These are phyloP conservation scores for Dactylellina sp. DNA, from an alignment of 2,329 filamentous ascomycete genomes.

Conservation along the genomic window DNA sequence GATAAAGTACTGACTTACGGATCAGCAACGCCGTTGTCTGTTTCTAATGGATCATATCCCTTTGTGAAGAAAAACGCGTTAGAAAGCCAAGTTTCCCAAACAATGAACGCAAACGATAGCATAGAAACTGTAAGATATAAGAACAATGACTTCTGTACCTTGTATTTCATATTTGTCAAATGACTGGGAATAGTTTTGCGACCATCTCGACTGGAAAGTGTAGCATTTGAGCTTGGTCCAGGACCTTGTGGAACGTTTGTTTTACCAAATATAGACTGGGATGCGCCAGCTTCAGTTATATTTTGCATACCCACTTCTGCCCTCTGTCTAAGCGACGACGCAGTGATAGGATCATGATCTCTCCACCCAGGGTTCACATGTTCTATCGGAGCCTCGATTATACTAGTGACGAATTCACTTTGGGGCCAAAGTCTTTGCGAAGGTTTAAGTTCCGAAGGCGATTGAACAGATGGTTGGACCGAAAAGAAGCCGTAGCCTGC, in stretches of 20 bases:
- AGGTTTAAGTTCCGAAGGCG: slow-evolving; percentile 40
- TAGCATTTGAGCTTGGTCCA: not conserved
- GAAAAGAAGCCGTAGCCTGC: slow-evolving; percentile 48
- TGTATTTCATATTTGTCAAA: slow-evolving; percentile 53
- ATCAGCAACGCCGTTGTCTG: slow-evolving; percentile 10
- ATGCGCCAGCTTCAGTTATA: slow-evolving; percentile 17
- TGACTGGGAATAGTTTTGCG: slow-evolving; percentile 49
- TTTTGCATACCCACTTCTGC: slow-evolving; percentile 49
- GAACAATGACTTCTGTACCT: slow-evolving; percentile 2
- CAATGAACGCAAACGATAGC: not conserved
- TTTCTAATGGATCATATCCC: slow-evolving; percentile 44
- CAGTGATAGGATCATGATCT: slow-evolving; percentile 34
- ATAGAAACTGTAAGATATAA: not conserved
- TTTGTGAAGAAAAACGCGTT: too few relatives aligned
- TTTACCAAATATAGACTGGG: slow-evolving; percentile 47
- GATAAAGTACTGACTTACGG: slow-evolving; percentile 21
- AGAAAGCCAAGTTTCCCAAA: not conserved
- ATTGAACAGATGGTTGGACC: slow-evolving; percentile 35
- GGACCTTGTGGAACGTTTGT: slow-evolving; percentile 19
- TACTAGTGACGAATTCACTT: slow-evolving; percentile 46
- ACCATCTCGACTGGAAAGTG: slow-evolving; percentile 9
- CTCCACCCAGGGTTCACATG: slow-evolving; percentile 44
- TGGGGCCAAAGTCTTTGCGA: slow-evolving; percentile 49
- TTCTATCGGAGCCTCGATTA: slow-evolving; percentile 50
- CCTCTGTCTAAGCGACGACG: slow-evolving; percentile 38